Conservation (phyloP, 371 early-diverging fungal genomes). For the Synchytrium microbalum region DNA sequence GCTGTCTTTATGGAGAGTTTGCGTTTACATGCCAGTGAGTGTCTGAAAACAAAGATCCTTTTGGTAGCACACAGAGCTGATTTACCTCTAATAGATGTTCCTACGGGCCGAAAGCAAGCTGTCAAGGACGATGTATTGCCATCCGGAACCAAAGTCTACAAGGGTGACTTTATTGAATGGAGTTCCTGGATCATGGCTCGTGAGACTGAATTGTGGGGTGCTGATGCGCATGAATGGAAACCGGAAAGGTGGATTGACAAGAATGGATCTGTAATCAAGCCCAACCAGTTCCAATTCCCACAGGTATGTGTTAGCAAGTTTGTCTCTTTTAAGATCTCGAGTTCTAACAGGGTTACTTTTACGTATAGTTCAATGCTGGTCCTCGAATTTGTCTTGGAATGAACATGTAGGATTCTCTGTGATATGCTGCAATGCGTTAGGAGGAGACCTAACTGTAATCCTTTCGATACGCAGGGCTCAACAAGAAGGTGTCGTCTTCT, state of each 20-base stretch:
- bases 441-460: no score
- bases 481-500: background rate
- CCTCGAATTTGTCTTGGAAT: background rate
- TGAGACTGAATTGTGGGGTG: constrained; percentile 1
- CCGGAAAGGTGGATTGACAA: background rate
- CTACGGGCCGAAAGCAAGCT: constrained; percentile 33
- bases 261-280: background rate
- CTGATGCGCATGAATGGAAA: background rate
- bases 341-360: no score
- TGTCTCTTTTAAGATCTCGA: background rate
- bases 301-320: background rate
- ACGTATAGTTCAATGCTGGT: background rate
- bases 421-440: no score
- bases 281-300: background rate
- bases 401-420: no score
- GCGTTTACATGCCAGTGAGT: constrained; percentile 56
- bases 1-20: constrained; percentile 51
- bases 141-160: constrained; percentile 48
- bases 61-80: no score
- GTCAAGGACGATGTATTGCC: constrained; percentile 58
- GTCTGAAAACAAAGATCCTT: constrained; percentile 47
- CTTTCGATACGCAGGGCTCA: no score
- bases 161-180: constrained; percentile 33
- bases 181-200: constrained; percentile 21
- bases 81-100: no score